phyloP scores from a whole-genome alignment of 2,329 filamentous ascomycete genomes.

The Colletotrichum phormii region DNA sequence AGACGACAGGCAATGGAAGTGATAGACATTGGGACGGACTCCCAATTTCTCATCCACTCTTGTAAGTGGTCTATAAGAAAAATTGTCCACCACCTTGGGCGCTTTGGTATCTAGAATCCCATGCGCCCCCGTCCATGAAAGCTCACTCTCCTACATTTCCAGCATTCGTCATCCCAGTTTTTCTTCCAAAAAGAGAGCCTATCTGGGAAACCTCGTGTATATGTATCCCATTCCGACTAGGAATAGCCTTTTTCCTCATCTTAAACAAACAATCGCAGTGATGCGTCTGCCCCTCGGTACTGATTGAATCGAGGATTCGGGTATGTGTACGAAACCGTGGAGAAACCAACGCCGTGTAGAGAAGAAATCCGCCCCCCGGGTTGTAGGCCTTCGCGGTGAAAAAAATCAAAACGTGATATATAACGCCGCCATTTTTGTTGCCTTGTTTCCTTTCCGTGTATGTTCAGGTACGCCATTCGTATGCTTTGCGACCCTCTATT shows the following conservation, averaged over 20 bases:
- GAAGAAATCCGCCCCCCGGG: background rate
- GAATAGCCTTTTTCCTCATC: background rate
- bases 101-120: too few species aligned
- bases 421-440: slow-evolving; percentile 32
- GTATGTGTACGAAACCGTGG: slow-evolving; percentile 32
- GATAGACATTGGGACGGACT: background rate
- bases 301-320: slow-evolving; percentile 31
- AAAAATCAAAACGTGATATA: background rate
- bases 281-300: slow-evolving; percentile 29
- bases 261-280: slow-evolving; percentile 25
- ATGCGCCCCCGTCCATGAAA: background rate
- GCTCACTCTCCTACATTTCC: background rate
- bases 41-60: background rate
- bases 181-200: background rate
- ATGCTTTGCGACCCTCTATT: slow-evolving; percentile 36
- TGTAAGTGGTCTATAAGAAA: background rate
- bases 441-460: slow-evolving; percentile 22
- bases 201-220: slow-evolving; percentile 7
- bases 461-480: slow-evolving; percentile 37
- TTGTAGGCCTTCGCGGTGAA: background rate
- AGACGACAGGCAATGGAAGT: background rate
- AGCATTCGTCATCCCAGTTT: background rate
- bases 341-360: slow-evolving; percentile 22
- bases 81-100: background rate
- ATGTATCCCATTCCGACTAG: background rate